Evolutionary conservation across 805 yeast genomes (phyloP).

Genomic region (Pichia phayaonensis): DNA sequence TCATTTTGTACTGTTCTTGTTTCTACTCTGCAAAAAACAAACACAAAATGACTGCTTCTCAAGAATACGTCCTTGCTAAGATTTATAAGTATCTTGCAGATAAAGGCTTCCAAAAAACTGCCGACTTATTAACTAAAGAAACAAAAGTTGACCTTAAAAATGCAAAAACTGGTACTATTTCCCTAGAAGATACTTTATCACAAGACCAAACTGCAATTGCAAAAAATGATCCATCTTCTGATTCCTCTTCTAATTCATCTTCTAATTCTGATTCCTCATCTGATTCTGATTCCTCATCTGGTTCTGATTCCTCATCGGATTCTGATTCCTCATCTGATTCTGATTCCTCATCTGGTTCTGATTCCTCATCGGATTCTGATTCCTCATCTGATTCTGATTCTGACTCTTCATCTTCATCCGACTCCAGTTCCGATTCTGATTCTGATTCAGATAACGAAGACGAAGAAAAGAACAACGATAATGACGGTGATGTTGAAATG

Average conservation of each 20-base stretch:
- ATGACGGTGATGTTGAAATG: no score
- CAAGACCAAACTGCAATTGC: background rate
- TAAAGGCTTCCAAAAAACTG: constrained; percentile 19
- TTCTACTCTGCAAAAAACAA: background rate
- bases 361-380: constrained; percentile 3
- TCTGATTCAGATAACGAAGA: constrained; percentile 1
- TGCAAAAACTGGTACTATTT: constrained; percentile 10
- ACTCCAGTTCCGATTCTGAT: constrained; percentile 4
- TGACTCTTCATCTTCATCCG: constrained; percentile 9
- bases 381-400: constrained; percentile 7
- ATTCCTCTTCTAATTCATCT: constrained; percentile 11
- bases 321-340: constrained; percentile 17
- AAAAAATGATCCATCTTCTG: background rate
- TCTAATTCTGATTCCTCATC: constrained; percentile 6
- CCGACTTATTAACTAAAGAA: constrained; percentile 21
- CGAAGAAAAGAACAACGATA: no score
- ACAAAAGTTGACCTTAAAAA: background rate
- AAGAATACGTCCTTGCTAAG: constrained; percentile 15
- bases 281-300: constrained; percentile 12
- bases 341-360: constrained; percentile 11
- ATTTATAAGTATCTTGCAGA: constrained; percentile 21
- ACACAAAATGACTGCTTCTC: constrained; percentile 13
- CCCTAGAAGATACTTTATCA: background rate
- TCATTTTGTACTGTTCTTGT: background rate
- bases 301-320: constrained; percentile 14